Conservation (phyloP, 2,329 filamentous ascomycete genomes). For the Sordariomycetes sp. region DNA sequence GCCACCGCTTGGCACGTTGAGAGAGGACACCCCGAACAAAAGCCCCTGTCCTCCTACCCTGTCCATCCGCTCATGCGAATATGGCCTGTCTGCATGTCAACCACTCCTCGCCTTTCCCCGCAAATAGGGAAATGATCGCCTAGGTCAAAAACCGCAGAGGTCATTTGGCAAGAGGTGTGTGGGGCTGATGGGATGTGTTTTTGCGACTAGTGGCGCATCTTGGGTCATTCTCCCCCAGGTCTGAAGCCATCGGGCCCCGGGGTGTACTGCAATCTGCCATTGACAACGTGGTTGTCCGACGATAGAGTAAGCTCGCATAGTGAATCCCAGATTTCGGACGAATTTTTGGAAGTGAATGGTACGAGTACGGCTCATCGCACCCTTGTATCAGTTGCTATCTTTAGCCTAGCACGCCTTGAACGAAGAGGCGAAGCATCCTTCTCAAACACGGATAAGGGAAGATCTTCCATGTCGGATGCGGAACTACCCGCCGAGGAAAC, state of each 20-base stretch:
- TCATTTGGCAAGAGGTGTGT: neutral
- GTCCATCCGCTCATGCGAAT: neutral
- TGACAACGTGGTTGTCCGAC: neutral
- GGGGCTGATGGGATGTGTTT: neutral
- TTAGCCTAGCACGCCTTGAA: neutral
- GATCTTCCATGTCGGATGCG: too few relatives aligned
- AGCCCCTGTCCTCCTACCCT: neutral
- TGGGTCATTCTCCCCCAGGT: neutral
- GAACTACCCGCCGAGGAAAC: too few relatives aligned
- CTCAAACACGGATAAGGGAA: too few relatives aligned
- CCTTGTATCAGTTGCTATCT: neutral
- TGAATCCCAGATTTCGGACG: neutral
- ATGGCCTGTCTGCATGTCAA: neutral
- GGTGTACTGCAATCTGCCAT: neutral
- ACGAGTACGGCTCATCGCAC: neutral
- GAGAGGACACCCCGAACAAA: neutral
- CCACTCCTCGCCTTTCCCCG: neutral
- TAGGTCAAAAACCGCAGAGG: neutral
- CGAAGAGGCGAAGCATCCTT: too few relatives aligned
- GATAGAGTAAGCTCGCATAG: neutral
- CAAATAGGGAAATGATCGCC: neutral
- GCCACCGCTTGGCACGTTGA: neutral
- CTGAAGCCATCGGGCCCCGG: neutral
- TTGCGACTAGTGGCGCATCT: neutral
- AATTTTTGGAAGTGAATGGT: neutral